Conservation (phyloP, 257 asterid genomes). For the Nicotiana sylvestris region DNA sequence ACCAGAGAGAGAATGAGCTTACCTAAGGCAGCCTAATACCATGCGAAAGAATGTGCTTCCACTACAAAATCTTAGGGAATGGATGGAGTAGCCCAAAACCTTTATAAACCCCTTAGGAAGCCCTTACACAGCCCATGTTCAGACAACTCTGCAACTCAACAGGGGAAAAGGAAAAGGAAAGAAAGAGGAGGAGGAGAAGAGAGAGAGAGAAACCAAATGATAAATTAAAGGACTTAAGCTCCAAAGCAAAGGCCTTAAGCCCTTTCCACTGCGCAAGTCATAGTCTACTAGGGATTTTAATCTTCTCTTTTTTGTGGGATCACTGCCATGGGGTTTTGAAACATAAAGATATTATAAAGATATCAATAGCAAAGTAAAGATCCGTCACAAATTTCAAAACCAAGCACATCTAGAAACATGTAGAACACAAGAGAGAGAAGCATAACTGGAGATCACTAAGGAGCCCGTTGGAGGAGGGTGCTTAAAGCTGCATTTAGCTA, state of each 20-base stretch:
- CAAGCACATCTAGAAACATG: not conserved
- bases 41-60: not conserved
- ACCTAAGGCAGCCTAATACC: not conserved
- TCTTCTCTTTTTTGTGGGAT: not conserved
- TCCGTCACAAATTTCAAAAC: not conserved
- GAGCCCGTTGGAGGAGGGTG: not conserved
- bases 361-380: not conserved
- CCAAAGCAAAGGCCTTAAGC: not conserved
- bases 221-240: not conserved
- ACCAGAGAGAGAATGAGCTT: not conserved
- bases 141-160: not conserved
- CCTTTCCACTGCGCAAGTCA: not conserved
- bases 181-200: not conserved
- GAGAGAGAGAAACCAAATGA: not conserved
- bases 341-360: not conserved
- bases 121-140: not conserved
- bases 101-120: not conserved
- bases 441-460: not conserved
- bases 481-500: too few species aligned
- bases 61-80: not conserved
- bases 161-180: not conserved
- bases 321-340: not conserved
- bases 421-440: too few species aligned
- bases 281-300: not conserved
- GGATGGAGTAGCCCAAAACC: not conserved